A percentile compares a stretch with the other conserved stretches of the same genome.
phyloP scores from a whole-genome alignment of 176 grass and related monocot genomes.

The Hordeum marinum region DNA sequence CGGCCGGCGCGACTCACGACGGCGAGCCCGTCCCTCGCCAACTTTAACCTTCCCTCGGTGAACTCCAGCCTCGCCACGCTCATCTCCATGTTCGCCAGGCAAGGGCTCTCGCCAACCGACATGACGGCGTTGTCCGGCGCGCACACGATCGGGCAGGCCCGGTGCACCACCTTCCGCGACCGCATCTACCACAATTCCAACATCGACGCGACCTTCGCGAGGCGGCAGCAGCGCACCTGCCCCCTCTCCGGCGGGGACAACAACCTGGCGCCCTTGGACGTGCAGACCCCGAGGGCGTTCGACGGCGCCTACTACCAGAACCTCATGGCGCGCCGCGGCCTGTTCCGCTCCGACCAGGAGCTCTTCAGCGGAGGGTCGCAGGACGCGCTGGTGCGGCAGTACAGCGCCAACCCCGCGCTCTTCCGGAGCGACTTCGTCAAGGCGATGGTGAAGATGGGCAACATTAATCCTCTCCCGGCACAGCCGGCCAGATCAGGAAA shows the following conservation, averaged over 20 bases:
- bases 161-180: conserved; percentile 39
- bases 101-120: conserved; percentile 53
- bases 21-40: conserved; percentile 39
- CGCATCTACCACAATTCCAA: conserved; percentile 57
- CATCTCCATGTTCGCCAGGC: conserved; percentile 21
- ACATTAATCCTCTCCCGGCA: conserved; percentile 28
- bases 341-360: conserved; percentile 69
- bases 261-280: conserved; percentile 38
- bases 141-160: conserved; percentile 54
- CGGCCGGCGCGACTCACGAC: conserved; percentile 55
- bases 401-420: background rate
- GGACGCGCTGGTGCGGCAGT: conserved; percentile 22
- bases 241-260: conserved; percentile 14
- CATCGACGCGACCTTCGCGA: conserved; percentile 34
- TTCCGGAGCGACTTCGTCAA: conserved; percentile 28
- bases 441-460: conserved; percentile 50
- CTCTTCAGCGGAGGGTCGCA: conserved; percentile 47
- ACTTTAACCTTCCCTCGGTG: conserved; percentile 46
- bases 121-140: conserved; percentile 72
- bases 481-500: conserved; percentile 13
- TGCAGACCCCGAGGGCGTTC: conserved; percentile 25
- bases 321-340: conserved; percentile 22
- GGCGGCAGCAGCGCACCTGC: conserved; percentile 16
- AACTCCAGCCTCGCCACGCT: background rate
- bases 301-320: conserved; percentile 43